phyloP scores from a whole-genome alignment of 108 stramenopile genomes.

The Skeletonema marinoi region DNA sequence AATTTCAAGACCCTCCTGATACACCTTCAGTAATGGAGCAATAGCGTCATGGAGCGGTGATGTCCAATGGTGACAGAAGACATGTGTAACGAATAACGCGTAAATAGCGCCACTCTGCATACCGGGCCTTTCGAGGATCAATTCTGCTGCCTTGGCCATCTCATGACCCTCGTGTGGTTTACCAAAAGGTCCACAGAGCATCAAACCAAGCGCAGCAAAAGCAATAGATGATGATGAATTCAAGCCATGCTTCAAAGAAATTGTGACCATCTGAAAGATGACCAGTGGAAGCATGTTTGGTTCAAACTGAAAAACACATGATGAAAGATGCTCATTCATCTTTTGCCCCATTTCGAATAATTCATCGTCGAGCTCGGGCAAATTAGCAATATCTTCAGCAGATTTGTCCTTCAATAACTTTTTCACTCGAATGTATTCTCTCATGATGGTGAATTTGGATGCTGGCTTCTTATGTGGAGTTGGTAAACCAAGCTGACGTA shows the following conservation, averaged over 20 bases:
- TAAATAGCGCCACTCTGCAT: background rate
- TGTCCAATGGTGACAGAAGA: background rate
- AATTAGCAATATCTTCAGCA: no score
- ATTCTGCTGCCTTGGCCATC: background rate
- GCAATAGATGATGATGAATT: background rate
- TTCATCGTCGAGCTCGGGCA: background rate
- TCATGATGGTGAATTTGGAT: background rate
- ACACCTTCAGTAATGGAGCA: background rate
- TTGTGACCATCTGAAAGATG: background rate
- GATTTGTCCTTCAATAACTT: no score
- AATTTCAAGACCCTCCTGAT: background rate
- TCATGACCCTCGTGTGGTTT: background rate
- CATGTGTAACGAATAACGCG: background rate
- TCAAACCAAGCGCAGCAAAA: background rate
- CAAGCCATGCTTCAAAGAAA: no score
- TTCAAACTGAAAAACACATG: background rate
- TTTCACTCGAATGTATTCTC: background rate
- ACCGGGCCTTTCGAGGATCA: no score
- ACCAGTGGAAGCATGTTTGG: background rate
- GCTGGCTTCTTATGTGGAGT: background rate
- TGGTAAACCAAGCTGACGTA: background rate
- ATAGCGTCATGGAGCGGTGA: no score
- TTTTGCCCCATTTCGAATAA: background rate
- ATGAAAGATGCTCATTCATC: background rate
- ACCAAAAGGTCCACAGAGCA: background rate